Base-by-base conservation (phyloP, 2,329 filamentous ascomycete genomes). In the Talaromyces sp. region DNA sequence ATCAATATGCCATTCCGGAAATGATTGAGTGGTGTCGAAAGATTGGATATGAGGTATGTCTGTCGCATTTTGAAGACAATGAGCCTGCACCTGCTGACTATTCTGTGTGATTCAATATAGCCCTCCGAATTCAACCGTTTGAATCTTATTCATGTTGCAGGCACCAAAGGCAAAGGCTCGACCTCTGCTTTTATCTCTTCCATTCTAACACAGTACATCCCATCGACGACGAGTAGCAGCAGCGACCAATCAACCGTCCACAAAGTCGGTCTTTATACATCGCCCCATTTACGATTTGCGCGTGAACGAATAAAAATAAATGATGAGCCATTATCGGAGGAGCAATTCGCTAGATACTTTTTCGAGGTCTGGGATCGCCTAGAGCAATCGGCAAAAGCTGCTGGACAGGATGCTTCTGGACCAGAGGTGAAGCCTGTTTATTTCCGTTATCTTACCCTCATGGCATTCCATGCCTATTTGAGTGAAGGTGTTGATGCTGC, bases 91-190 rank as follows among this genome's bases (percentile, higher is more conserved):
- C 5, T 48, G 45, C 45, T 48, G 11, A 48, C 45, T 21, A 8
- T 9, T 5, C n/a, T 2, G 15, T 19, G 25, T 56, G 6, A 46
- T 53, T 17, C 15, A 52, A 5, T 8, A 48, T 66, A 87, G 84
- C 83, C 85, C 17, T 79, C 81, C 13, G 83, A 86, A 60, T 80
- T 88, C 64, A 77, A 85, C 62, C 74, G 69, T 9, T 68, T 88
- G 61, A 86, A 82, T 60, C 76, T 81, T 63, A 84, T 97, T 61
- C 93, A 97, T 70, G 85, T 97, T 46, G 89, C 93, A 1, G 93
- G 93, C 11, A 97, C 92, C 4, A 97, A 97, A 72, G 93, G 93
- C 60, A 97, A 97, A 73, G 92, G 92, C 40, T 94, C 89, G 2
- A 91, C 91, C 0, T 90, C 89, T 63, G 88, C 92, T 9, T 93